Conservation (phyloP, 805 yeast genomes). For the Tetrapisispora phaffii region DNA sequence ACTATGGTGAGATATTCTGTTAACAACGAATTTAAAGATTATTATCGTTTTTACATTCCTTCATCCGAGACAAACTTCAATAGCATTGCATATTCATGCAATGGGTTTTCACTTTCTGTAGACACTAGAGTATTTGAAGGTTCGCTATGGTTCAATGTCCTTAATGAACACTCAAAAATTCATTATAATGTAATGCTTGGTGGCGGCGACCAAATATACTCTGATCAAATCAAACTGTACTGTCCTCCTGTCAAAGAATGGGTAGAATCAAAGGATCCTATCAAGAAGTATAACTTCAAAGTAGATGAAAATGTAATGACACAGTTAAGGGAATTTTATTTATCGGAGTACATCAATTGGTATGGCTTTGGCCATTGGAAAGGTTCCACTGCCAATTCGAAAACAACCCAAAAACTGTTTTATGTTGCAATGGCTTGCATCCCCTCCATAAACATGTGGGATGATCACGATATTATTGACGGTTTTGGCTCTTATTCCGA, state of each 20-base stretch:
- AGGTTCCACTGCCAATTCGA: constrained; percentile 46
- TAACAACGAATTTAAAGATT: constrained; percentile 34
- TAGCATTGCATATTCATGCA: constrained; percentile 75
- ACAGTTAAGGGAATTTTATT: constrained; percentile 57
- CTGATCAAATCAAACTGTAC: constrained; percentile 64
- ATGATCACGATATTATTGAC: constrained; percentile 94
- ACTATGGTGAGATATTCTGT: constrained; percentile 56
- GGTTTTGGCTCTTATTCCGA: constrained; percentile 88
- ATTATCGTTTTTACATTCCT: constrained; percentile 65
- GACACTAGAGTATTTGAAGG: constrained; percentile 60
- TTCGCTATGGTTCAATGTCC: constrained; percentile 78
- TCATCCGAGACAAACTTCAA: constrained; percentile 60
- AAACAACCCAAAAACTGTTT: constrained; percentile 54
- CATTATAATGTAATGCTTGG: constrained; percentile 91
- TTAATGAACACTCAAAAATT: constrained; percentile 52
- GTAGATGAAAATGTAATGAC: constrained; percentile 39
- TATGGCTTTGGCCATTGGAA: constrained; percentile 84
- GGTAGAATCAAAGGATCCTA: constrained; percentile 45
- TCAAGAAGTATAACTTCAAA: constrained; percentile 36
- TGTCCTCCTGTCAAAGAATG: constrained; percentile 49
- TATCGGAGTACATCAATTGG: constrained; percentile 74
- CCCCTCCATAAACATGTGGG: constrained; percentile 79
- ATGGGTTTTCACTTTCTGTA: constrained; percentile 74
- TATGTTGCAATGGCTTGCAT: constrained; percentile 74
- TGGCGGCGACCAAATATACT: constrained; percentile 93